Percentiles rank a stretch among this genome's conserved stretches.
phyloP scores from a whole-genome alignment of 2,329 filamentous ascomycete genomes.

The Penicillium hesseltinei region DNA sequence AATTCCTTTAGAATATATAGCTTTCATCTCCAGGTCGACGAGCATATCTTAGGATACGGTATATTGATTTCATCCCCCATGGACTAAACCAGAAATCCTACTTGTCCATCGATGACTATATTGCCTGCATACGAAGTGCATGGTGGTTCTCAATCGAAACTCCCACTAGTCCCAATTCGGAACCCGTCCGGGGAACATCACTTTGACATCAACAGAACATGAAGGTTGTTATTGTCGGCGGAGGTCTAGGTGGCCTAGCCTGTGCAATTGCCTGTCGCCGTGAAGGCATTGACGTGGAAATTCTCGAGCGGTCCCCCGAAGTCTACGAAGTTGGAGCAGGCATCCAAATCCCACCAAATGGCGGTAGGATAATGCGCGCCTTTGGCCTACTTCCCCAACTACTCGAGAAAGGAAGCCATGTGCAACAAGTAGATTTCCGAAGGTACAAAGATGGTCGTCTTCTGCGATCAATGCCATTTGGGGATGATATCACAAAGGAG shows the following conservation, averaged over 20 bases:
- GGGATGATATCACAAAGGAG: conserved; percentile 18
- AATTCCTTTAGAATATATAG: neutral
- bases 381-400: conserved; percentile 18
- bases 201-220: conserved; percentile 35
- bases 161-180: neutral
- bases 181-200: neutral
- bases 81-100: neutral
- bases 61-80: too few relatives aligned
- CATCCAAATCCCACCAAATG: conserved; percentile 32
- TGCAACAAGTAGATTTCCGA: conserved; percentile 18
- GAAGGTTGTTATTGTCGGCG: conserved; percentile 60
- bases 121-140: neutral
- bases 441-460: conserved; percentile 22
- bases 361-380: conserved; percentile 16
- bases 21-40: neutral
- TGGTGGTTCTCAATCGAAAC: neutral
- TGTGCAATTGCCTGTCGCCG: conserved; percentile 28
- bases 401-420: conserved; percentile 4
- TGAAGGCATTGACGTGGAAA: conserved; percentile 17
- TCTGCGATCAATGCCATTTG: conserved; percentile 22
- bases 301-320: conserved; percentile 23
- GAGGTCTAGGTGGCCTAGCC: conserved; percentile 22
- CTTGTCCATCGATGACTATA: neutral
- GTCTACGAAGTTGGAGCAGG: conserved; percentile 26
- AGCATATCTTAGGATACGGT: neutral